Conservation (phyloP, 495 filamentous ascomycete genomes). For the Astrothelium macrocarpum region DNA sequence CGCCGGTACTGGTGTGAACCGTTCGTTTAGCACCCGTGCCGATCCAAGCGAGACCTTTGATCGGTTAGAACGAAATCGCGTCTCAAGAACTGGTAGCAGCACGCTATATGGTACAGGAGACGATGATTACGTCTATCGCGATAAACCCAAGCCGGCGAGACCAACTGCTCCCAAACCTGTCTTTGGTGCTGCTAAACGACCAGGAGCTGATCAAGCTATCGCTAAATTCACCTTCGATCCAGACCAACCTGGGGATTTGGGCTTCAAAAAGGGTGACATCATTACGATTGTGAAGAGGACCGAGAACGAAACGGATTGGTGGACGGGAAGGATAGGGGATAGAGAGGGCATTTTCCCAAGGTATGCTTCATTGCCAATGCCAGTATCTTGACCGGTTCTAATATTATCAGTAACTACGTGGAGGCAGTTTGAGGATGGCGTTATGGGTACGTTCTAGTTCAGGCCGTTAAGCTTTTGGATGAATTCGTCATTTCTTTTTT, state of each 20-base stretch:
- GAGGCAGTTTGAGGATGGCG: slow-evolving; percentile 22
- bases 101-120: not conserved
- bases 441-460: too few relatives aligned
- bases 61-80: slow-evolving; percentile 33
- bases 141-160: slow-evolving; percentile 16
- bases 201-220: slow-evolving; percentile 72
- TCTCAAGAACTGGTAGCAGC: slow-evolving; percentile 30
- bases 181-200: slow-evolving; percentile 61
- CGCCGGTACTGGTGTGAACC: slow-evolving; percentile 33
- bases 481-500: not conserved
- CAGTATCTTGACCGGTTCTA: not conserved
- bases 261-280: slow-evolving; percentile 94
- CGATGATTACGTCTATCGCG: slow-evolving; percentile 38
- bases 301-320: slow-evolving; percentile 85
- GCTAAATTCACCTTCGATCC: slow-evolving; percentile 89
- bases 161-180: slow-evolving; percentile 23
- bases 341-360: slow-evolving; percentile 56
- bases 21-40: slow-evolving; percentile 43
- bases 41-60: slow-evolving; percentile 44
- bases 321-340: slow-evolving; percentile 61
- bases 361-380: slow-evolving; percentile 14
- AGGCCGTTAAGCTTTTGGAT: too few relatives aligned
- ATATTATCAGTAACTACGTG: slow-evolving; percentile 19
- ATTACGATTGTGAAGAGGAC: slow-evolving; percentile 97
- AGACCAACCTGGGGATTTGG: slow-evolving; percentile 84